These are phyloP conservation scores for Saturnispora halmiae DNA, from an alignment of 805 yeast genomes.

Conservation along the genomic window DNA sequence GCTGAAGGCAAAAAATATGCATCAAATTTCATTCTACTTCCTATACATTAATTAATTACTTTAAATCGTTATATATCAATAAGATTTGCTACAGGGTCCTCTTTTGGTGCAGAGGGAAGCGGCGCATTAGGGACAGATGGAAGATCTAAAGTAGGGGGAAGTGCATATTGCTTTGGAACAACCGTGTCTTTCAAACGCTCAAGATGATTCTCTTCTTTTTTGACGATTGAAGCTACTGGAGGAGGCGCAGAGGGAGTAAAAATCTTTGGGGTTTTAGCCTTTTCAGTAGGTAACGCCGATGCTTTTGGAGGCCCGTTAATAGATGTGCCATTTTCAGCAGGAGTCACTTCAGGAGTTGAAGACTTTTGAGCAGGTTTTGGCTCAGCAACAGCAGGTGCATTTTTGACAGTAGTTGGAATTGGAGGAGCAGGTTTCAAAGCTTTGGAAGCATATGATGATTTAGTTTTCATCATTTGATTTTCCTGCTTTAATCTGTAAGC, in stretches of 20 bases:
- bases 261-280: background rate
- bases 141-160: constrained; percentile 5
- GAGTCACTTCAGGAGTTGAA: background rate
- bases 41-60: background rate
- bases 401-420: background rate
- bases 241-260: too few relatives aligned
- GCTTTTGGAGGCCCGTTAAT: too few relatives aligned
- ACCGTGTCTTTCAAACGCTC: background rate
- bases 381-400: background rate
- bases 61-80: constrained; percentile 9
- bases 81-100: constrained; percentile 11
- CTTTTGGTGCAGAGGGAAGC: constrained; percentile 7
- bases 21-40: background rate
- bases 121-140: constrained; percentile 3
- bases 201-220: background rate
- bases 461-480: constrained; percentile 11
- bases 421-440: constrained; percentile 7
- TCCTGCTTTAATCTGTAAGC: constrained; percentile 40
- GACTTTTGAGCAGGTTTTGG: background rate
- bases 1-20: constrained; percentile 5
- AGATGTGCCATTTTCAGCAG: background rate
- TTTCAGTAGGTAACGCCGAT: background rate
- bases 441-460: constrained; percentile 7
- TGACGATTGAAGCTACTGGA: too few relatives aligned
- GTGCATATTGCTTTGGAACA: constrained; percentile 6